Evolutionary conservation across 2,329 filamentous ascomycete genomes (phyloP).

Genomic region (Eurotiales sp.): DNA sequence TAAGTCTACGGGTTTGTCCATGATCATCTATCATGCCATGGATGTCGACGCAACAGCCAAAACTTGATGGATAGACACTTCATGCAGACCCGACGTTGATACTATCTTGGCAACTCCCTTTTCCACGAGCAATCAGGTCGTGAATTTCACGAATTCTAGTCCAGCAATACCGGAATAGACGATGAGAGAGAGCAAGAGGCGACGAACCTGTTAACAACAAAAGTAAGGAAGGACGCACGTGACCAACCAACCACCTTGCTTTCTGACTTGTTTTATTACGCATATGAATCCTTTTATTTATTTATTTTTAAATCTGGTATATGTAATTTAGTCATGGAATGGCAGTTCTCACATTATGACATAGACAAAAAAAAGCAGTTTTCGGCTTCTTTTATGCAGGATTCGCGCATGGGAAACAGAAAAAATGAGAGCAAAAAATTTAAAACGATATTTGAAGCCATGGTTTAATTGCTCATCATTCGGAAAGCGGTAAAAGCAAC

Average conservation of each 20-base stretch:
- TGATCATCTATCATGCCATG: not conserved
- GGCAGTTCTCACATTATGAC: not conserved
- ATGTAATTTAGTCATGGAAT: not conserved
- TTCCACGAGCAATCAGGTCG: not conserved
- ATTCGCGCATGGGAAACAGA: too few species aligned
- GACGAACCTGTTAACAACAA: too few species aligned
- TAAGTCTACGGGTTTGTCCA: slow-evolving; percentile 42
- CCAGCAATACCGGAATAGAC: not conserved
- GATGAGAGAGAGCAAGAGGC: too few species aligned
- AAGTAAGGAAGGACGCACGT: not conserved
- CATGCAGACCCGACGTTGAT: not conserved
- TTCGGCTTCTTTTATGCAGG: not conserved
- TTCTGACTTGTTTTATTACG: not conserved
- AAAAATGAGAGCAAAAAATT: too few species aligned
- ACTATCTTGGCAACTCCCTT: not conserved
- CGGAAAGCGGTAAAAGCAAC: too few species aligned
- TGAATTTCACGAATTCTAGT: not conserved
- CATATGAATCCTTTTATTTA: not conserved
- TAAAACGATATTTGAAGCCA: too few species aligned
- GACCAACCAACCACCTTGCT: not conserved
- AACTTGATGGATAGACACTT: not conserved
- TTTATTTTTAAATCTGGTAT: not conserved
- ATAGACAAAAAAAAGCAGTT: not conserved
- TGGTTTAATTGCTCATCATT: too few species aligned
- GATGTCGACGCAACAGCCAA: not conserved